Percentiles rank a stretch among this genome's conserved stretches.
Evolutionary conservation across 2,329 filamentous ascomycete species (phyloP).

Genomic region (Talaromyces sp.): DNA sequence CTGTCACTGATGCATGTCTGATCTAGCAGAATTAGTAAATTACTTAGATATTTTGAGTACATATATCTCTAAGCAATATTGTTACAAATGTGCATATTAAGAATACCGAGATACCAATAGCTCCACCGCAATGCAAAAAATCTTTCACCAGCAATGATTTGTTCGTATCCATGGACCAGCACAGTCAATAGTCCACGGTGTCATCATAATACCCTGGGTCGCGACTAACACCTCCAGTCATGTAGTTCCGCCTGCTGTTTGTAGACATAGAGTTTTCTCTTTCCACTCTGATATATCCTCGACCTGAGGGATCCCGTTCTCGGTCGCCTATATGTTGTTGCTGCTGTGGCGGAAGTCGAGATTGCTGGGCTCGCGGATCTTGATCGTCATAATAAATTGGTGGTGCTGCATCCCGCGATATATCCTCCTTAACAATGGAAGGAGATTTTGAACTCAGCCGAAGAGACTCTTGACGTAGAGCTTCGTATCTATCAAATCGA

Average conservation of each 20-base stretch:
- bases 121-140: neutral
- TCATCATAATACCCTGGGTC: slow-evolving; percentile 10
- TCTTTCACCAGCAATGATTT: neutral
- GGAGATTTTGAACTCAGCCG: slow-evolving; percentile 26
- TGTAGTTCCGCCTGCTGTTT: slow-evolving; percentile 1
- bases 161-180: neutral
- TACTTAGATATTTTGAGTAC: neutral
- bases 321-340: neutral
- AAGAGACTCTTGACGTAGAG: slow-evolving; percentile 22
- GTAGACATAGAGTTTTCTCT: neutral
- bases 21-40: neutral
- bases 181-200: slow-evolving; percentile 10
- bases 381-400: slow-evolving; percentile 11
- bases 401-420: slow-evolving; percentile 5
- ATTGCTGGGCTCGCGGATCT: slow-evolving; percentile 1
- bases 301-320: neutral
- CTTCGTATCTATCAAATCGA: slow-evolving; percentile 26
- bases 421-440: slow-evolving; percentile 14
- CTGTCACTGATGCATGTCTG: neutral
- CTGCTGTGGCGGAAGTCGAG: slow-evolving; percentile 6
- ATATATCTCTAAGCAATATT: neutral
- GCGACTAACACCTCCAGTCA: neutral
- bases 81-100: neutral
- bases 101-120: neutral
- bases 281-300: neutral